Base-by-base conservation (phyloP, 352 stramenopile genomes). In the Pythium sukuiense region DNA sequence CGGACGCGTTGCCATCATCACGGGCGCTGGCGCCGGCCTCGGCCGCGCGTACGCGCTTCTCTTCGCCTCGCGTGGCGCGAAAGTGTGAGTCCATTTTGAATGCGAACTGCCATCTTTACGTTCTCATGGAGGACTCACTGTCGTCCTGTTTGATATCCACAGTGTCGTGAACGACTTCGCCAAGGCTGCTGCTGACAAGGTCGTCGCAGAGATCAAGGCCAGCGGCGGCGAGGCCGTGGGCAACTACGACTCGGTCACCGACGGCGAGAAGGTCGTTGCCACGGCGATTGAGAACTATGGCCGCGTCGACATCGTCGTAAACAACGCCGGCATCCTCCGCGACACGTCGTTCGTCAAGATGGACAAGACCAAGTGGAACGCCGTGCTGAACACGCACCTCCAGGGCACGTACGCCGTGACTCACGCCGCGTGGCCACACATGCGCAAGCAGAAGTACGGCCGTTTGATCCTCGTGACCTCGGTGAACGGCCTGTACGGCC, bases 251-350 rank as follows among this genome's bases (percentile, higher is more conserved):
- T 93, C 81, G 43, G 87, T 93, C 63, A 84, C 76, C n/a, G 82
- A 93, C n/a, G 86, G 87, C 29, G 85, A 89, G 27, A 92, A 92
- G 63, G 84, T 95, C 27, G 83, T 95, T 14, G 79, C 72, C 14
- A 90, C 82, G 59, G 85, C 83, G 32, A 89, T 95, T 56, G 65
- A 81, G 37, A 73, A 59, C 35, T 95, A 84, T 41, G 83, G 82
- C 20, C 85, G 87, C 59, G 76, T 95, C 26, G 87, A 95, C 60
- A 93, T 95, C 32, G 43, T 95, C n/a, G 80, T 93, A 43, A 95
- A 95, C 80, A 99, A 99, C 76, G 96, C 96, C 13, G 95, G 92
- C 11, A 96, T 99, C 69, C 70, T 99, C 79, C 83, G 96, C 70
- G 75, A 97, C 85, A 79, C 91, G 63, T 85, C 72, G 55, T 97